Evolutionary conservation across 1,284 basidiomycete genomes (phyloP), one percentile per base, ranked within the genome.

Genomic region (Anthracocystis panici-leucophaei): DNA sequence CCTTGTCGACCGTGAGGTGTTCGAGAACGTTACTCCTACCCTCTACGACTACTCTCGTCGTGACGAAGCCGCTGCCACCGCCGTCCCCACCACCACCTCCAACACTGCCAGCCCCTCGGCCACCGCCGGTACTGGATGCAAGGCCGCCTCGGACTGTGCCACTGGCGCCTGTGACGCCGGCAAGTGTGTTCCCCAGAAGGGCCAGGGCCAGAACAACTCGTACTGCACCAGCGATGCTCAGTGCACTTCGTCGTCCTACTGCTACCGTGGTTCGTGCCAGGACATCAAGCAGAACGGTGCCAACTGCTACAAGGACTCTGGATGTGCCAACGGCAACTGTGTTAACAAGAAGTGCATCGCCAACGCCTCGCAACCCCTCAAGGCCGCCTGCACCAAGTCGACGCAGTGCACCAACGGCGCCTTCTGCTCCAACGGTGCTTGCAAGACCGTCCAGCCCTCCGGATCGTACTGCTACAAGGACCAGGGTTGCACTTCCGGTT

Each of bases 391-490:
- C 65, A 65, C 65, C 61, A 53, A 61, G 55, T 65, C 65, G n/a
- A 46, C 25, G 23, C 69, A 71, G 58, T 77, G 74, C 45, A 23
- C 27, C 9, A 14, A 31, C 21, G 57, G 58, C 40, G 20, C 33
- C 11, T 65, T 72, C 65, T 72, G 74, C 62, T 53, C 52, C 50
- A 63, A 67, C 52, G 29, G 46, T 33, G 59, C 49, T 40, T 77
- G 74, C 49, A 48, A 53, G 9, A 57, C 49, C 29, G n/a, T 61
- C 31, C 20, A 42, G 31, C 11, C n/a, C 10, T 18, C 35, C 55
- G 62, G 62, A 5, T 16, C 29, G 23, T 74, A 68, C 65, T 74
- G 71, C 71, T 68, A 74, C 71, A 68, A 68, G 65, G 40, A 60
- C 59, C 51, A 61, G 55, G 68, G 63, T n/a, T 77, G 74, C 59